A percentile compares a stretch with the other conserved stretches of the same genome.
These are phyloP conservation scores for Lactifluus subvellereus DNA, from an alignment of 768 basidiomycete genomes.

Conservation along the genomic window DNA sequence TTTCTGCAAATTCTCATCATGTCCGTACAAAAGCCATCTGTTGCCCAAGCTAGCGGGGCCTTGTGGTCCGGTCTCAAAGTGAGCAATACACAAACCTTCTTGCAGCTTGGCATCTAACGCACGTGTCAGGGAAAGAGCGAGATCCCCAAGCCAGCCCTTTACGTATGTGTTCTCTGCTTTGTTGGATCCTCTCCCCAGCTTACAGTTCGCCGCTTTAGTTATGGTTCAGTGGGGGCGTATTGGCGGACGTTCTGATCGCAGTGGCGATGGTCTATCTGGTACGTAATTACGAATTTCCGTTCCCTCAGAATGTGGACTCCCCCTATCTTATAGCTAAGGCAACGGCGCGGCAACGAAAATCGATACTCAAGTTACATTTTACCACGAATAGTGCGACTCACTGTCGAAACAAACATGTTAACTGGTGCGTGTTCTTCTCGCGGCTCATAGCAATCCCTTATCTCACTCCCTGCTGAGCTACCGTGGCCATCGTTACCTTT, in stretches of 20 bases:
- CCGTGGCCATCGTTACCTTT: conserved; percentile 3
- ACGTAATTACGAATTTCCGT: neutral
- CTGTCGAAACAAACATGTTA: conserved; percentile 27
- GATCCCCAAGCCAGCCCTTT: neutral
- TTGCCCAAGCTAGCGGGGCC: neutral
- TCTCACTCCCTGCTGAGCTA: conserved; percentile 8
- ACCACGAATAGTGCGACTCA: conserved; percentile 25
- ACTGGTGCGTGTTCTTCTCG: conserved; percentile 7
- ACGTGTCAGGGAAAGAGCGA: neutral
- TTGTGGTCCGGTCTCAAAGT: conserved; percentile 5
- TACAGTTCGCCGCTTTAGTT: neutral
- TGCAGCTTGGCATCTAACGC: neutral
- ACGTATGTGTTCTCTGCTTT: neutral
- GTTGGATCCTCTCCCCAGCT: neutral
- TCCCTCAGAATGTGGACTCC: neutral
- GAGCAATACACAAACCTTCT: neutral
- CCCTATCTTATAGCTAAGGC: neutral
- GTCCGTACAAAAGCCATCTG: neutral
- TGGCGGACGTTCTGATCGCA: conserved; percentile 15
- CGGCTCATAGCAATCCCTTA: no score
- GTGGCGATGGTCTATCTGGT: conserved; percentile 9
- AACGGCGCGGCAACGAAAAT: neutral
- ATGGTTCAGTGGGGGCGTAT: conserved; percentile 8
- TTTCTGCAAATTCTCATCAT: no score
- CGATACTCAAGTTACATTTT: conserved; percentile 17